Conservation (phyloP, 768 basidiomycete species). For the Trametes maxima region DNA sequence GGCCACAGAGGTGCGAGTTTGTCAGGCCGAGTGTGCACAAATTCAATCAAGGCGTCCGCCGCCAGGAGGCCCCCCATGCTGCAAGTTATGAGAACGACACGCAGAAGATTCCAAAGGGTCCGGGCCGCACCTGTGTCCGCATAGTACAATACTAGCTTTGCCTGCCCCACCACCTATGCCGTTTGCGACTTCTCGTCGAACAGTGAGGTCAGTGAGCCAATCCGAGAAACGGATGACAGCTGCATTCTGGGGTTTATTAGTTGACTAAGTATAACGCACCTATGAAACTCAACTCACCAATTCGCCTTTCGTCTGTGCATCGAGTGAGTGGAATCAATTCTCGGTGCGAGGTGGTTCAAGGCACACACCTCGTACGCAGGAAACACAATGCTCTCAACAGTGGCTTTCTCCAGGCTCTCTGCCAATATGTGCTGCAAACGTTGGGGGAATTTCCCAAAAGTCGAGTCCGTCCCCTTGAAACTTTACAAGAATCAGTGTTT, state of each 20-base stretch:
- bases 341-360: background rate
- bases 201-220: slow-evolving; percentile 88
- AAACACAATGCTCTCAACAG: slow-evolving; percentile 78
- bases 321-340: background rate
- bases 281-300: slow-evolving; percentile 55
- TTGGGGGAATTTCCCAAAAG: slow-evolving; percentile 78
- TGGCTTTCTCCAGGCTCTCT: slow-evolving; percentile 56
- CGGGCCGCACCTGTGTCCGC: slow-evolving; percentile 76
- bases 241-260: slow-evolving; percentile 52
- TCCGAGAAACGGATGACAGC: slow-evolving; percentile 87
- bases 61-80: slow-evolving; percentile 94
- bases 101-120: too few species aligned
- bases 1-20: slow-evolving; percentile 79
- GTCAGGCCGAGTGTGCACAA: slow-evolving; percentile 68
- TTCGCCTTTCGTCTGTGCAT: slow-evolving; percentile 80
- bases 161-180: slow-evolving; percentile 77
- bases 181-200: slow-evolving; percentile 79
- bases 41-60: slow-evolving; percentile 79
- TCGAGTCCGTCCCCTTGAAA: slow-evolving; percentile 65
- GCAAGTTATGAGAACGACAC: background rate
- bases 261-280: slow-evolving; percentile 12
- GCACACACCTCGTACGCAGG: slow-evolving; percentile 79
- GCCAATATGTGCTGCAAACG: slow-evolving; percentile 76
- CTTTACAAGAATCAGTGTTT: slow-evolving; percentile 28
- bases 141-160: slow-evolving; percentile 76